These are phyloP conservation scores for Micromonas pusilla DNA, from an alignment of 139 green algal genomes.

Conservation along the genomic window DNA sequence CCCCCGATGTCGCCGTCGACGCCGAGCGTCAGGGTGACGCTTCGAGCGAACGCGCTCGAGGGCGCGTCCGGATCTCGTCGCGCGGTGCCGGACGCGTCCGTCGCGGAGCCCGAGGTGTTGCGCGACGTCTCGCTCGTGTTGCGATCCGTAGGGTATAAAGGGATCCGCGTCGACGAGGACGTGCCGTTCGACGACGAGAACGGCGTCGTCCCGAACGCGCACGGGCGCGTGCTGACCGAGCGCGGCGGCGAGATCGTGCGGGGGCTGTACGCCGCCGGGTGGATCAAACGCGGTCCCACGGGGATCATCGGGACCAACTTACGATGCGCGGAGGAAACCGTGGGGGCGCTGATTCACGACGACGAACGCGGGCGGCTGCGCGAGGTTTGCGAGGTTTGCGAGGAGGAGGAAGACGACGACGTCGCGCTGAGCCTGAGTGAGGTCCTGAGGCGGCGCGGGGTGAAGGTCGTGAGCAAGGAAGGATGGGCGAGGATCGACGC, in stretches of 20 bases:
- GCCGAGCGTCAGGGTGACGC: no score
- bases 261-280: conserved; percentile 44
- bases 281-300: conserved; percentile 43
- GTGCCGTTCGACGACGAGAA: conserved; percentile 39
- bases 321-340: conserved; percentile 42
- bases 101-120: background rate
- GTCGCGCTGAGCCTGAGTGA: background rate
- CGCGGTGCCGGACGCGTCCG: background rate
- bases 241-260: background rate
- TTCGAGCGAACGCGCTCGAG: conserved; percentile 28
- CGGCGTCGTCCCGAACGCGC: background rate
- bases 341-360: background rate
- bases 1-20: no score
- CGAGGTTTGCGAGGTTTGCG: background rate
- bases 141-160: conserved; percentile 44
- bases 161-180: conserved; percentile 7
- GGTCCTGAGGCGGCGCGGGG: background rate
- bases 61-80: conserved; percentile 17
- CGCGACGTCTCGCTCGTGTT: conserved; percentile 25
- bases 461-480: background rate
- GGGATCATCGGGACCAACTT: conserved; percentile 51
- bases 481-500: background rate
- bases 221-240: conserved; percentile 13
- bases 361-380: background rate
- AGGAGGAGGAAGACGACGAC: no score